These are phyloP conservation scores for Gnetum montanum DNA, from an alignment of 75 land plant genomes.

Conservation along the genomic window DNA sequence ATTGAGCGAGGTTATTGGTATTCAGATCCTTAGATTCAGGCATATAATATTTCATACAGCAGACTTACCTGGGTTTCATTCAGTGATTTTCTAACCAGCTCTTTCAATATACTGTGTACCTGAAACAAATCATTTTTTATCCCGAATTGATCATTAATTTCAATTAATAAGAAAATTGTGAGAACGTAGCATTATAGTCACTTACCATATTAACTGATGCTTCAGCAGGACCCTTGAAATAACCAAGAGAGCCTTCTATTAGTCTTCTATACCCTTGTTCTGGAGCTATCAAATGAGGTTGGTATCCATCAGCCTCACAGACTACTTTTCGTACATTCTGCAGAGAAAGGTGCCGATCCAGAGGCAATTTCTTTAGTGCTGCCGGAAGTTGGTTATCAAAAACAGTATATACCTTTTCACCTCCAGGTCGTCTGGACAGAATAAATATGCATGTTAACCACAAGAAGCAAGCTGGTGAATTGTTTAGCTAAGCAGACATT, in stretches of 20 bases:
- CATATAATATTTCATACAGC: not conserved
- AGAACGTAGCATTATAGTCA: not conserved
- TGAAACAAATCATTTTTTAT: constrained; percentile 14
- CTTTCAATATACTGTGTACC: constrained; percentile 77
- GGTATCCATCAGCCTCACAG: constrained; percentile 87
- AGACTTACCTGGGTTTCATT: constrained; percentile 64
- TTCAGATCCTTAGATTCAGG: not conserved
- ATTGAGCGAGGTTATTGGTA: not conserved
- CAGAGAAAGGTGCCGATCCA: constrained; percentile 80
- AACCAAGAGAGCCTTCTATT: constrained; percentile 68
- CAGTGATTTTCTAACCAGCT: constrained; percentile 78
- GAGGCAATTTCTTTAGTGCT: constrained; percentile 79
- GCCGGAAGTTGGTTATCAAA: constrained; percentile 91
- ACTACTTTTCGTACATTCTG: constrained; percentile 72
- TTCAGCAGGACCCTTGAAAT: constrained; percentile 81
- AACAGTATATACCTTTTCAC: constrained; percentile 76
- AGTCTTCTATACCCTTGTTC: constrained; percentile 85
- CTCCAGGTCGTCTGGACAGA: constrained; percentile 83
- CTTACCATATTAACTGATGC: constrained; percentile 81
- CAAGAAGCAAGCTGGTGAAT: not conserved
- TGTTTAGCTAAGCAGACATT: not conserved
- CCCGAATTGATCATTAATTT: not conserved
- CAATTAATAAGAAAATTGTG: not conserved
- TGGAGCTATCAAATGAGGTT: constrained; percentile 88
- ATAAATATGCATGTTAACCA: not conserved